phyloP scores from a whole-genome alignment of 2,329 filamentous ascomycete species.

The Aspergillus alliaceus region DNA sequence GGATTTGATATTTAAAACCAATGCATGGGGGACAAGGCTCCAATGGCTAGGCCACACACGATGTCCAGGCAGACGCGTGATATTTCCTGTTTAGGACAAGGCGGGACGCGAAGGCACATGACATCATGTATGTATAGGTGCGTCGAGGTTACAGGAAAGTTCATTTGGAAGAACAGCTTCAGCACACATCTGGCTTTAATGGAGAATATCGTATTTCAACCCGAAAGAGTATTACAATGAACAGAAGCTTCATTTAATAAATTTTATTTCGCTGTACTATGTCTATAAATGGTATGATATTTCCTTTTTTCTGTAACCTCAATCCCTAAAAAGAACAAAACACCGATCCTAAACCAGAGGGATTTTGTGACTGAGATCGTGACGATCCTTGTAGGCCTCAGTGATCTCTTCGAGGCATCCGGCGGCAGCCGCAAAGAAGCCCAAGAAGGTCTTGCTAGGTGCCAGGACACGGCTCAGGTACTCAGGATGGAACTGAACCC shows the following conservation, averaged over 20 bases:
- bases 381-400: conserved; percentile 21
- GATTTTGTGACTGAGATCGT: conserved; percentile 20
- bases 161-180: not conserved
- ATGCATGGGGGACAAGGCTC: conserved; percentile 9
- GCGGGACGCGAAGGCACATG: conserved; percentile 40
- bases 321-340: not conserved
- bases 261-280: not conserved
- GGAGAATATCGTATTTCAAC: too few relatives aligned
- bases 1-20: not conserved
- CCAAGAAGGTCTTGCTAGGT: conserved; percentile 75
- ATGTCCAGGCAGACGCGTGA: conserved; percentile 43
- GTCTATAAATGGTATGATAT: conserved; percentile 10
- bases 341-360: conserved; percentile 2
- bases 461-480: conserved; percentile 74
- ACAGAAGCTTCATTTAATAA: not conserved
- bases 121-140: conserved; percentile 27
- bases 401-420: conserved; percentile 58
- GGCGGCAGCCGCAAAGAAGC: conserved; percentile 77
- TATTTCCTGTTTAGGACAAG: conserved; percentile 37
- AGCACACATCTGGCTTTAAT: not conserved
- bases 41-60: conserved; percentile 12
- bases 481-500: conserved; percentile 87
- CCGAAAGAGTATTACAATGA: not conserved
- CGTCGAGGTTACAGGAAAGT: not conserved
- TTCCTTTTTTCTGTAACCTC: not conserved